Conservation (phyloP, 2,329 filamentous ascomycete species). For the Calonectria leucothoes region DNA sequence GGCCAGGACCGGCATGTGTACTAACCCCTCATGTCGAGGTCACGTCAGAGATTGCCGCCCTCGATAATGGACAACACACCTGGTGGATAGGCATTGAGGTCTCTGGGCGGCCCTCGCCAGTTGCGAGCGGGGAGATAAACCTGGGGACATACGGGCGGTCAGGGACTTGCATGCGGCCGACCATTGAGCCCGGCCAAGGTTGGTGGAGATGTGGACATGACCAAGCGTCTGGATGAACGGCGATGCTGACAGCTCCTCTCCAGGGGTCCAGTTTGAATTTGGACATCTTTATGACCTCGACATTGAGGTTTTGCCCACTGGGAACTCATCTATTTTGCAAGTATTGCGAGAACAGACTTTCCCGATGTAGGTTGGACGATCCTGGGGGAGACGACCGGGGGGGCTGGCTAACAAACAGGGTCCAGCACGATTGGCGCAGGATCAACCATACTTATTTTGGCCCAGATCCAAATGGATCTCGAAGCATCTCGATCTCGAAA, state of each 20-base stretch:
- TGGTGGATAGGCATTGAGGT: constrained; percentile 65
- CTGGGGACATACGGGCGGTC: constrained; percentile 10
- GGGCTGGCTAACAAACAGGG: constrained; percentile 24
- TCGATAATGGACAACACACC: constrained; percentile 46
- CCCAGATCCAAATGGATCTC: constrained; percentile 53
- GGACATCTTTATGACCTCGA: constrained; percentile 62
- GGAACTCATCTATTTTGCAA: constrained; percentile 56
- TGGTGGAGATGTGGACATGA: constrained; percentile 11
- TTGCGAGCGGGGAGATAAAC: background rate
- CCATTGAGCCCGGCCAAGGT: constrained; percentile 37
- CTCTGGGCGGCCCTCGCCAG: constrained; percentile 47
- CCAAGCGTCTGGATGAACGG: background rate
- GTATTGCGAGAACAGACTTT: constrained; percentile 58
- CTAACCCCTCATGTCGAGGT: constrained; percentile 57
- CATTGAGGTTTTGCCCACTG: constrained; percentile 57
- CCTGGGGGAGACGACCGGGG: background rate
- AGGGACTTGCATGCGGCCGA: constrained; percentile 4
- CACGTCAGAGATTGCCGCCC: constrained; percentile 53
- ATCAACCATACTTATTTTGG: constrained; percentile 61
- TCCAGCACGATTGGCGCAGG: constrained; percentile 55
- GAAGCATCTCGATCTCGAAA: constrained; percentile 18
- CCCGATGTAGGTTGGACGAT: constrained; percentile 51
- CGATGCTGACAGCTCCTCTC: constrained; percentile 6
- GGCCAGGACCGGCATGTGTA: constrained; percentile 34
- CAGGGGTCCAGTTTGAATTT: constrained; percentile 52